phyloP scores from a whole-genome alignment of 1,139 yeast genomes.

The Eremothecium coryli region DNA sequence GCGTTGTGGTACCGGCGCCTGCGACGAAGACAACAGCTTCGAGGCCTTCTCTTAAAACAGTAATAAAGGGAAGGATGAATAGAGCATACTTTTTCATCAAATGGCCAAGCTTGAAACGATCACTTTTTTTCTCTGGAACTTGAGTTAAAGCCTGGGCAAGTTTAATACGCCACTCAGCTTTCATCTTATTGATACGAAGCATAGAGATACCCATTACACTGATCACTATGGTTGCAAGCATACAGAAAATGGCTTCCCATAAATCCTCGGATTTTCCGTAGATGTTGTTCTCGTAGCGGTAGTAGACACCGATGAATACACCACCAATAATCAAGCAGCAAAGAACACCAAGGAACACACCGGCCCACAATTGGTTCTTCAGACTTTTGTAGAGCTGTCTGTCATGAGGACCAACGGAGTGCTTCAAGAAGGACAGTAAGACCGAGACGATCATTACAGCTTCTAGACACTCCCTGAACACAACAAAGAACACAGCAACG shows the following conservation, averaged over 20 bases:
- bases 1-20: conserved; percentile 63
- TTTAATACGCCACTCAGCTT: conserved; percentile 76
- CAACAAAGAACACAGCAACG: conserved; percentile 67
- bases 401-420: conserved; percentile 35
- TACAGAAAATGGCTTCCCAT: conserved; percentile 87
- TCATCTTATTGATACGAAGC: conserved; percentile 76
- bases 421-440: conserved; percentile 68
- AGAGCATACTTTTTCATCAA: conserved; percentile 56
- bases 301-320: conserved; percentile 65
- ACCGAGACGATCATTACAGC: conserved; percentile 85
- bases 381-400: conserved; percentile 34
- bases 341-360: conserved; percentile 61
- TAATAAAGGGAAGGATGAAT: conserved; percentile 70
- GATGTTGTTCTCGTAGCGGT: conserved; percentile 65
- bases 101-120: conserved; percentile 32
- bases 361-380: conserved; percentile 72
- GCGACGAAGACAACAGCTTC: conserved; percentile 90
- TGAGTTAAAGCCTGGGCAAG: conserved; percentile 44
- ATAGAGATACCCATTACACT: conserved; percentile 85
- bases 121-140: conserved; percentile 32
- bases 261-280: conserved; percentile 78
- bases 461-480: conserved; percentile 77
- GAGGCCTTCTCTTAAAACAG: conserved; percentile 81
- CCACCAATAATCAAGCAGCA: conserved; percentile 74
- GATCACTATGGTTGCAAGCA: conserved; percentile 70